Conservation (phyloP, 257 asterid genomes). For the Cruciata laevipes region DNA sequence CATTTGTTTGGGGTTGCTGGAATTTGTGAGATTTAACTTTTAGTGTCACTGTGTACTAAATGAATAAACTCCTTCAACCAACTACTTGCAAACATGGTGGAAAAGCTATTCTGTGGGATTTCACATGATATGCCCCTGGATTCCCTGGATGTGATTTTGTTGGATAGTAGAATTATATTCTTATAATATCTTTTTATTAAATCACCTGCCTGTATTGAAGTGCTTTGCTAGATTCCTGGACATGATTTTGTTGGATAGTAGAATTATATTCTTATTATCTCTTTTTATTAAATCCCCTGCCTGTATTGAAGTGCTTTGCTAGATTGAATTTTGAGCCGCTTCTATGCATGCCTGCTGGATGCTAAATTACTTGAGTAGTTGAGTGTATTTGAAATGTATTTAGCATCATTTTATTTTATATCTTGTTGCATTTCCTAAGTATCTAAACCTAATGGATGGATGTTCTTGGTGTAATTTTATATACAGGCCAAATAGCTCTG, state of each 20-base stretch:
- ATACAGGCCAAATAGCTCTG: slow-evolving; percentile 60
- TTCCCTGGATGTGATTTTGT: neutral
- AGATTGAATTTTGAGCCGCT: neutral
- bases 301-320: neutral
- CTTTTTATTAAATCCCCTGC: neutral
- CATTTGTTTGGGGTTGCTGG: neutral
- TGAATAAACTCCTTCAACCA: neutral
- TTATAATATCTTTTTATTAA: too few species aligned
- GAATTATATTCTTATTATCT: neutral
- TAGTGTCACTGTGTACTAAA: neutral
- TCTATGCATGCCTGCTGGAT: neutral
- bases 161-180: neutral
- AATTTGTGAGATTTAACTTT: neutral
- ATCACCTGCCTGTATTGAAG: neutral
- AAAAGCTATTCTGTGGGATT: neutral
- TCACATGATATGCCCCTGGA: neutral
- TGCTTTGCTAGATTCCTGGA: neutral
- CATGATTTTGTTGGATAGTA: neutral
- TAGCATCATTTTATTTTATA: neutral
- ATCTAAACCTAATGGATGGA: neutral
- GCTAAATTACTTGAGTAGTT: neutral
- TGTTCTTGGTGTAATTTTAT: neutral
- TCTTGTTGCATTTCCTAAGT: neutral
- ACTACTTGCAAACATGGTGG: neutral
- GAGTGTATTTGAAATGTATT: neutral